phyloP scores from a whole-genome alignment of 768 basidiomycete species.

The Mycena chlorophos region DNA sequence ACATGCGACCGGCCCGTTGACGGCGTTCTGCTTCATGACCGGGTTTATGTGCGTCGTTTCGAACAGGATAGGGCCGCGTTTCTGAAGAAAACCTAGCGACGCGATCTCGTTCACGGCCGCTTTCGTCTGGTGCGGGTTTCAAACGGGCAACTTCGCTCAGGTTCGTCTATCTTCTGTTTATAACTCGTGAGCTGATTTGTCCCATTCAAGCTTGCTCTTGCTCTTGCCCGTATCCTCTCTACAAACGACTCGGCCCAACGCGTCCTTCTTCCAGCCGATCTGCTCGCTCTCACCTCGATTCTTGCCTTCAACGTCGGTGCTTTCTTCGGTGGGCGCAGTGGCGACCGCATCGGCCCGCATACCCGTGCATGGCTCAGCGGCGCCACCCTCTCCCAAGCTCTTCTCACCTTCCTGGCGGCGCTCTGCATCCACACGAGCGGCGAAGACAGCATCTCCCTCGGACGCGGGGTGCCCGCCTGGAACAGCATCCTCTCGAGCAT shows the following conservation, averaged over 20 bases:
- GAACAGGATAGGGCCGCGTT: background rate
- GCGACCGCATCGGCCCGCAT: conserved; percentile 72
- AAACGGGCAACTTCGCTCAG: conserved; percentile 76
- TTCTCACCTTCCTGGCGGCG: conserved; percentile 72
- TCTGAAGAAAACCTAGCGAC: conserved; percentile 45
- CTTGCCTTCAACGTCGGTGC: conserved; percentile 74
- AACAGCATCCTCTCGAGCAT: conserved; percentile 62
- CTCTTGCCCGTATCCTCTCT: conserved; percentile 73
- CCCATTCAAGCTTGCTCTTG: conserved; percentile 64
- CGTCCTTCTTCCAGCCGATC: conserved; percentile 73
- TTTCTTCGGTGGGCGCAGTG: conserved; percentile 65
- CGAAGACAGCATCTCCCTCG: conserved; percentile 50
- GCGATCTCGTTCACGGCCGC: conserved; percentile 74
- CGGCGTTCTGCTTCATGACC: conserved; percentile 59
- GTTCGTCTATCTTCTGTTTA: conserved; percentile 32
- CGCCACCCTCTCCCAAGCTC: conserved; percentile 71
- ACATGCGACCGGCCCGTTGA: conserved; percentile 39
- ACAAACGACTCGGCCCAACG: conserved; percentile 42
- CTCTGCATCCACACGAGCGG: conserved; percentile 70
- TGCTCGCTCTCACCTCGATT: conserved; percentile 77
- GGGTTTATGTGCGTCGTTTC: conserved; percentile 48
- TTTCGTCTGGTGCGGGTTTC: conserved; percentile 85
- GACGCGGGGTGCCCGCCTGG: conserved; percentile 70
- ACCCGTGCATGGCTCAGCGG: conserved; percentile 72
- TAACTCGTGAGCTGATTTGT: background rate